Conservation (phyloP, 345 rosid species). For the Limnanthes douglasii region DNA sequence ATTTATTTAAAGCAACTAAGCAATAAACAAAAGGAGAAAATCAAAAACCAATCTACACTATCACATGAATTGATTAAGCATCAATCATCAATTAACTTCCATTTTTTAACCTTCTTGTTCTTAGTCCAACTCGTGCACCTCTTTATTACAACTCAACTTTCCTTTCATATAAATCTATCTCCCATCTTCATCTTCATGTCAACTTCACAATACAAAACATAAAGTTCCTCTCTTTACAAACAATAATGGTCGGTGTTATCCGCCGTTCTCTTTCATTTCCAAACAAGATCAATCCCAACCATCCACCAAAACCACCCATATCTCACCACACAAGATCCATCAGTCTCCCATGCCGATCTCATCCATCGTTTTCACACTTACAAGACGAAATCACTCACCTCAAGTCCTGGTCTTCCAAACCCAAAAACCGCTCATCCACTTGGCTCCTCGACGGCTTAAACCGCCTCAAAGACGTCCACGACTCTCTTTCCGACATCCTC, state of each 20-base stretch:
- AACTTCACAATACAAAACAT: too few relatives aligned
- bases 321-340: constrained; percentile 24
- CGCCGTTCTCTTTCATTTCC: constrained; percentile 25
- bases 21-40: too few relatives aligned
- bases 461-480: constrained; percentile 19
- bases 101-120: too few relatives aligned
- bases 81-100: too few relatives aligned
- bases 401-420: constrained; percentile 18
- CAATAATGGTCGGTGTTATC: constrained; percentile 19
- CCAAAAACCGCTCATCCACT: constrained; percentile 11
- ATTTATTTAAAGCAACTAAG: too few relatives aligned
- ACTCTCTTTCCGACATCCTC: constrained; percentile 14
- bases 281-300: constrained; percentile 9
- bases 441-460: constrained; percentile 18
- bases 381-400: constrained; percentile 20
- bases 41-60: too few relatives aligned
- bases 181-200: too few relatives aligned
- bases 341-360: constrained; percentile 16
- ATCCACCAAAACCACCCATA: constrained; percentile 16
- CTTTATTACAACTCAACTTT: too few relatives aligned
- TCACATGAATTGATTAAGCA: too few relatives aligned
- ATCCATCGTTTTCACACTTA: constrained; percentile 18
- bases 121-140: too few relatives aligned
- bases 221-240: background rate
- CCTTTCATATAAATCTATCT: too few relatives aligned